Base-by-base conservation (phyloP, 371 early-diverging fungal species). In the Mucor indicus region DNA sequence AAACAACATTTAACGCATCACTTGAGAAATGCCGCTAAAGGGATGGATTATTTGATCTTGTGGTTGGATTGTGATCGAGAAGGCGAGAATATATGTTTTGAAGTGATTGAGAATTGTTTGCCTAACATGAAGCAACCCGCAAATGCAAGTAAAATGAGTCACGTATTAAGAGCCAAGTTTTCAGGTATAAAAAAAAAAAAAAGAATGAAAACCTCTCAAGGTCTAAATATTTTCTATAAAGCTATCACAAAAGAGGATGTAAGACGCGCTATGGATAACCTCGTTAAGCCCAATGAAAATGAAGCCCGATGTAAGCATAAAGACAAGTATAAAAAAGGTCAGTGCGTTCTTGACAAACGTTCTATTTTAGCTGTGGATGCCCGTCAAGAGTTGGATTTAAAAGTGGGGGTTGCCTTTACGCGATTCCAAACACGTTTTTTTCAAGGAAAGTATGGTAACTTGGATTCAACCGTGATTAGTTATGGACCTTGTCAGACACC, bases 41-140 rank as follows among this genome's bases (percentile, higher is more conserved):
- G 63, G 8, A 48, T 69, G 6, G 73, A 81, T 48, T 71, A 72
- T 44, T 55, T 87, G 5, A 67, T 87, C 19, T 67, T 87, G 8
- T 88, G 87, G 88, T 70, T 87, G 25, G 89, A 89, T 64, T 84
- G 86, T 48, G 89, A 89, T 56, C 57, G 89, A 43, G 89, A 89
- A 62, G 89, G 89, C 8, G 89, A 89, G 54, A 83, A 87, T 50
- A 89, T 89, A 44, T 87, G 83, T 25, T 66, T 60, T 45, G 83
- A 88, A 51, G 85, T 87, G 21, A 69, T 70, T 21, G 66, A 68
- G 13, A 69, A 69, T 33, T 62, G 59, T 30, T 23, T 62, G 15
- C 48, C 52, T 1, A 49, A 58, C 32, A 71, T 71, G 62, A 71
- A 69, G 21, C 44, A 50, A 6, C 55, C 58, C 1, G n/a, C 40